Percentiles rank a stretch among this genome's conserved stretches.
Evolutionary conservation across 306 rosid species (phyloP).

Genomic region (Vigna hirtella): DNA sequence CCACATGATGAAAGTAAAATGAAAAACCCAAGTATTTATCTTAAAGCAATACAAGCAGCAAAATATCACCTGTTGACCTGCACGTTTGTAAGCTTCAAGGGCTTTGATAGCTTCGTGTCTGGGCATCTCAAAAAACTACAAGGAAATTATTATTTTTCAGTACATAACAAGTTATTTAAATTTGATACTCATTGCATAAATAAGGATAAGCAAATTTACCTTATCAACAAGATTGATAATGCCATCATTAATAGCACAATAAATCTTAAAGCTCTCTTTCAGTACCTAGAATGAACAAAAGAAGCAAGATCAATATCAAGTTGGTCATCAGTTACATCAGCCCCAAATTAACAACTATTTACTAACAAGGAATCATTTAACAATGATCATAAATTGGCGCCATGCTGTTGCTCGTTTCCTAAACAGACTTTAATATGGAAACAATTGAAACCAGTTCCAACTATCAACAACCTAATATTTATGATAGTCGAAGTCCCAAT

Average conservation of each 20-base stretch:
- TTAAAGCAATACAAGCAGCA: conserved; percentile 13
- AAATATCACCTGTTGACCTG: conserved; percentile 89
- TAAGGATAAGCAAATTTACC: conserved; percentile 56
- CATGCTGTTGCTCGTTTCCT: conserved; percentile 7
- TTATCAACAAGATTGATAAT: conserved; percentile 98
- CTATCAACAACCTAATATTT: conserved; percentile 7
- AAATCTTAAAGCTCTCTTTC: conserved; percentile 96
- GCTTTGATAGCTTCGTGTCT: conserved; percentile 93
- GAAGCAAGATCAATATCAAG: conserved; percentile 33
- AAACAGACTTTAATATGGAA: not conserved
- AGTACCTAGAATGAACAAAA: conserved; percentile 74
- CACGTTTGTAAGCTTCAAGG: conserved; percentile 92
- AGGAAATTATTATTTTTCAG: conserved; percentile 34
- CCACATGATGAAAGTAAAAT: conserved; percentile 31
- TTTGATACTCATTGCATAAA: conserved; percentile 13
- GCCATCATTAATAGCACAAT: conserved; percentile 91
- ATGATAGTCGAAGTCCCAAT: conserved; percentile 19
- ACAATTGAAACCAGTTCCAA: conserved; percentile 8
- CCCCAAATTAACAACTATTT: conserved; percentile 35
- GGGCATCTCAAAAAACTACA: conserved; percentile 99
- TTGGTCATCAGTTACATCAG: conserved; percentile 15
- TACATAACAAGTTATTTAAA: conserved; percentile 20
- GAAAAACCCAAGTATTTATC: conserved; percentile 17
- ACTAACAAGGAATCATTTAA: conserved; percentile 2
- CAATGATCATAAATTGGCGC: conserved; percentile 1